Conservation (phyloP, 31 red algal species). For the Bonnemaisonia californica region DNA sequence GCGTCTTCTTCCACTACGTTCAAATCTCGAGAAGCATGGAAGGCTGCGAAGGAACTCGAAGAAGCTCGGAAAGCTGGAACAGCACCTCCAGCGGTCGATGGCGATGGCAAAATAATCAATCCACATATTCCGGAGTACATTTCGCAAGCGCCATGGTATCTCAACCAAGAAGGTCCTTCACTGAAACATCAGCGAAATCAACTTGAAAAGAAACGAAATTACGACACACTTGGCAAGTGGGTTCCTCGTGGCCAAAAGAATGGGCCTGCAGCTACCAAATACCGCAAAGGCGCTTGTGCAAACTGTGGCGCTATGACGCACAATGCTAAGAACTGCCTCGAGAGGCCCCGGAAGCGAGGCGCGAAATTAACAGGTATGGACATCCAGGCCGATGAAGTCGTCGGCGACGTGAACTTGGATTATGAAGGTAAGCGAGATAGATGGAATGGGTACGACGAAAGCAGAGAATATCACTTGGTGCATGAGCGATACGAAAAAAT, state of each 20-base stretch:
- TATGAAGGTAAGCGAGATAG: conserved; percentile 90
- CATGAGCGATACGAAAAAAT: conserved; percentile 37
- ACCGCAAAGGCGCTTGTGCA: conserved; percentile 79
- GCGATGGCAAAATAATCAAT: conserved; percentile 92
- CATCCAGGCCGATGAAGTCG: conserved; percentile 70
- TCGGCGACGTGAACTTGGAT: conserved; percentile 66
- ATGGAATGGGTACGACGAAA: conserved; percentile 89
- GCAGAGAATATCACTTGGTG: conserved; percentile 48
- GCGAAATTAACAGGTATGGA: conserved; percentile 65
- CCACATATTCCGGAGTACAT: conserved; percentile 97
- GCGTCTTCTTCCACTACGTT: conserved; percentile 60
- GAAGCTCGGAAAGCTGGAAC: conserved; percentile 88
- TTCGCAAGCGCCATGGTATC: conserved; percentile 89
- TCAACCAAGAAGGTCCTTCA: conserved; percentile 63
- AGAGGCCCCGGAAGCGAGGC: conserved; percentile 71
- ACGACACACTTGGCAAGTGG: conserved; percentile 61
- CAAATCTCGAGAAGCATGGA: conserved; percentile 78
- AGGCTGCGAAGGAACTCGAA: conserved; percentile 87
- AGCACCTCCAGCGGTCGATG: conserved; percentile 80
- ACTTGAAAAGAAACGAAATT: conserved; percentile 38
- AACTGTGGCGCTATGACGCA: conserved; percentile 90
- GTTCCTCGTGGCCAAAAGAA: conserved; percentile 47
- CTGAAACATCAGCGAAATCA: conserved; percentile 87
- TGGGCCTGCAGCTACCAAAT: conserved; percentile 71
- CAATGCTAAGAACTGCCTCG: conserved; percentile 75